Conservation (phyloP, 140 eudicot genomes). For the Senecio squalidus region DNA sequence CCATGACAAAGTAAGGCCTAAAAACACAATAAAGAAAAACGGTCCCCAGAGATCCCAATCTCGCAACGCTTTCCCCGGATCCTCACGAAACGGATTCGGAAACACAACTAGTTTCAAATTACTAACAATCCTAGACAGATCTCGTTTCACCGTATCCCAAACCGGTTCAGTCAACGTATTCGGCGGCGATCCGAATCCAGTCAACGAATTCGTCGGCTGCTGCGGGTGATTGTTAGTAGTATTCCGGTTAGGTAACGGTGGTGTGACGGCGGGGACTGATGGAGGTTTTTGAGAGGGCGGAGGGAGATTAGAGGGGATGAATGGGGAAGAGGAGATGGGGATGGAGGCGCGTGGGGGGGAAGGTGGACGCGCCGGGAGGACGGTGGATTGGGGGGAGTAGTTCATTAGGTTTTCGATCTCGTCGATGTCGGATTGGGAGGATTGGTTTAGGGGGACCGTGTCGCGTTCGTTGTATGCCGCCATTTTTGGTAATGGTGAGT, state of each 20-base stretch:
- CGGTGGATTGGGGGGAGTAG: conserved; percentile 33
- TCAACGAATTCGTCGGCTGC: conserved; percentile 1
- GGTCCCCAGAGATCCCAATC: conserved; percentile 99
- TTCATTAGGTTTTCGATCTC: conserved; percentile 87
- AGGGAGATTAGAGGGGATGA: conserved; percentile 44
- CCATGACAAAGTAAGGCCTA: conserved; percentile 83
- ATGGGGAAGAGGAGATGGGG: conserved; percentile 55
- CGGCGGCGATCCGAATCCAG: conserved; percentile 72
- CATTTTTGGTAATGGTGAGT: conserved; percentile 18
- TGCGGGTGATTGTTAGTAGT: conserved; percentile 17
- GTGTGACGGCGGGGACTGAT: conserved; percentile 30
- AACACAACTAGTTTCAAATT: conserved; percentile 88
- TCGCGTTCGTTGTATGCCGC: conserved; percentile 43
- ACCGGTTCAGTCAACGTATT: conserved; percentile 93
- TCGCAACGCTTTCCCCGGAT: conserved; percentile 91
- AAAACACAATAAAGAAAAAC: conserved; percentile 88
- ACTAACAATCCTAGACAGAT: conserved; percentile 80
- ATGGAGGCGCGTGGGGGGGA: conserved; percentile 52
- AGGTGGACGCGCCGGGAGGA: conserved; percentile 49
- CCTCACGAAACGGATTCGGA: conserved; percentile 91
- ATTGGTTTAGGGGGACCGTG: conserved; percentile 68
- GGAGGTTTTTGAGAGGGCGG: conserved; percentile 37
- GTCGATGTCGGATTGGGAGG: conserved; percentile 94
- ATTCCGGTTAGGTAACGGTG: conserved; percentile 10
- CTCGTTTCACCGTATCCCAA: conserved; percentile 92